Conservation (phyloP, 1,284 basidiomycete genomes). For the Volvariella volvacea region DNA sequence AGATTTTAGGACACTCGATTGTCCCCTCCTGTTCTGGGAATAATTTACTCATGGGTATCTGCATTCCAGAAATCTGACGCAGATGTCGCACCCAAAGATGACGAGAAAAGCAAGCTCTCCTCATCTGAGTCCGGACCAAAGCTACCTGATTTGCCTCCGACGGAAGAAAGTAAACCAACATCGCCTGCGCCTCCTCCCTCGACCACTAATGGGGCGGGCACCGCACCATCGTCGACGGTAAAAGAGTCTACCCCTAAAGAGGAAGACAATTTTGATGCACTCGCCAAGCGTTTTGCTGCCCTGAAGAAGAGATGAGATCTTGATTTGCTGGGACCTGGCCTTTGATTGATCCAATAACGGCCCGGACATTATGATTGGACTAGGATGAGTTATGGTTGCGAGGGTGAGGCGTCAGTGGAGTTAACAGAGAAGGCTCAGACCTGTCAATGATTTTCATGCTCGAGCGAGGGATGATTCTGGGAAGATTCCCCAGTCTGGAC, state of each 20-base stretch:
- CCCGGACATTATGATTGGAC: conserved; percentile 6
- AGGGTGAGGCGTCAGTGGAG: no score
- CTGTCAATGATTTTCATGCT: no score
- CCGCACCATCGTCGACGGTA: not conserved
- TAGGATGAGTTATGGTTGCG: no score
- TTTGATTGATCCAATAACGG: conserved; percentile 3
- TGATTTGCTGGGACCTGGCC: not conserved
- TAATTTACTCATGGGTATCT: not conserved
- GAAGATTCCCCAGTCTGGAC: no score
- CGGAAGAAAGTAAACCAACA: conserved; percentile 1
- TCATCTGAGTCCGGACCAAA: not conserved
- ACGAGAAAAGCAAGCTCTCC: not conserved
- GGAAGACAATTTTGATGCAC: conserved; percentile 65
- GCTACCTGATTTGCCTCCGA: not conserved
- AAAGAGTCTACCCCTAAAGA: not conserved
- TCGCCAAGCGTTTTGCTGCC: conserved; percentile 70
- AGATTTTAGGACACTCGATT: no score
- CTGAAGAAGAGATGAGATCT: conserved; percentile 62
- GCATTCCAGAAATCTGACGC: not conserved
- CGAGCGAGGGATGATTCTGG: no score
- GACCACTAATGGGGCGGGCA: not conserved
- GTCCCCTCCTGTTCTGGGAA: not conserved
- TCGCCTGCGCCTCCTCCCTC: not conserved
- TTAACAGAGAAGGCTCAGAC: no score
- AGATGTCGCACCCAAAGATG: not conserved